Evolutionary conservation across 768 basidiomycete species (phyloP).

Genomic region (Naganishia friedmannii): DNA sequence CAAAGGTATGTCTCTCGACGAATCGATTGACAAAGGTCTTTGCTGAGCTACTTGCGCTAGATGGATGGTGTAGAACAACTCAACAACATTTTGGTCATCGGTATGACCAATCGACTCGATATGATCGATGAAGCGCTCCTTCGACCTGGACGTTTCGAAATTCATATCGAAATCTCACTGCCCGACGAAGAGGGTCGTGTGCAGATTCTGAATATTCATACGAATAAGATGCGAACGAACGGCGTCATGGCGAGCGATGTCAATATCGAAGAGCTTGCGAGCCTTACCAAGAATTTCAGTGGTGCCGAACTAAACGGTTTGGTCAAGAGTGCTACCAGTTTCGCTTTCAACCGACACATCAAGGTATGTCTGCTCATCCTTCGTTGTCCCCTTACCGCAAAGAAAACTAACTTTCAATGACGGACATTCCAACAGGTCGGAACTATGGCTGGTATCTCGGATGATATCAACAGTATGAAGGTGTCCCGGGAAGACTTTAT

Average conservation of each 20-base stretch:
- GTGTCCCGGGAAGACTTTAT: slow-evolving; percentile 83
- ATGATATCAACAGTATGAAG: slow-evolving; percentile 88
- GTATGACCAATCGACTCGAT: slow-evolving; percentile 97
- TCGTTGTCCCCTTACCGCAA: neutral
- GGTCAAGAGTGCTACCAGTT: slow-evolving; percentile 96
- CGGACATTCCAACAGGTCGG: slow-evolving; percentile 61
- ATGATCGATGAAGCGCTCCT: slow-evolving; percentile 99
- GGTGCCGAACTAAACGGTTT: slow-evolving; percentile 94
- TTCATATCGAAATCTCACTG: slow-evolving; percentile 98
- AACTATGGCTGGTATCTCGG: slow-evolving; percentile 91
- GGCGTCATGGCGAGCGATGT: slow-evolving; percentile 87
- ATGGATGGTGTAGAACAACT: slow-evolving; percentile 99
- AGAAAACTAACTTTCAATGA: slow-evolving; percentile 28
- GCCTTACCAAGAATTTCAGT: slow-evolving; percentile 89
- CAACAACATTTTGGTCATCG: slow-evolving; percentile 98
- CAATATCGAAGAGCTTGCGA: slow-evolving; percentile 74
- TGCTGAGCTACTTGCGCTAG: slow-evolving; percentile 53
- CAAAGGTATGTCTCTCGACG: slow-evolving; percentile 66
- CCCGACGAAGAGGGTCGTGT: slow-evolving; percentile 87
- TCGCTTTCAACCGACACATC: slow-evolving; percentile 94
- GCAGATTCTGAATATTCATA: slow-evolving; percentile 95
- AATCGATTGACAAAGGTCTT: slow-evolving; percentile 9
- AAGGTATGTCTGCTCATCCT: slow-evolving; percentile 58
- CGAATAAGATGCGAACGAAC: slow-evolving; percentile 86
- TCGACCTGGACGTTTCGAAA: slow-evolving; percentile 96